These are phyloP conservation scores for Fusarium sterilihyphosum DNA, from an alignment of 2,329 filamentous ascomycete species.

Conservation along the genomic window DNA sequence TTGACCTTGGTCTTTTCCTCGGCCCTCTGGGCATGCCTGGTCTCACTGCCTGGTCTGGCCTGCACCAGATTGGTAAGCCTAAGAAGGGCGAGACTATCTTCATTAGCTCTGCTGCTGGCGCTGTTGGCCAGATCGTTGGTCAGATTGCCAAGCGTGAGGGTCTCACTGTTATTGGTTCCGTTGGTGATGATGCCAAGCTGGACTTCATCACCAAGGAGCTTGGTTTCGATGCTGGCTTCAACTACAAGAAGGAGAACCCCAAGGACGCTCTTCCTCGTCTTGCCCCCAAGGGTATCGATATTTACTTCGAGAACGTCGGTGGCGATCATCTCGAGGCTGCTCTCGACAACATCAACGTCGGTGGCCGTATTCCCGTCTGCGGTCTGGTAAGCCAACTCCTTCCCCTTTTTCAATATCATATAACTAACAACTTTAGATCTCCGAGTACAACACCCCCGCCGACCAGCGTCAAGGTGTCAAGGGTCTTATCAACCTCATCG, in stretches of 20 bases:
- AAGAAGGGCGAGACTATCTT: constrained; percentile 80
- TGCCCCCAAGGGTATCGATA: constrained; percentile 81
- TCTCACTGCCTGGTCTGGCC: constrained; percentile 75
- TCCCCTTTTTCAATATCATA: fast-evolving
- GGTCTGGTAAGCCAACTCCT: constrained; percentile 61
- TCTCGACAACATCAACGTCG: constrained; percentile 61
- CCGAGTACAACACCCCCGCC: constrained; percentile 74
- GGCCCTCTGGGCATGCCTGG: constrained; percentile 73
- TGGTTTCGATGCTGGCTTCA: constrained; percentile 73
- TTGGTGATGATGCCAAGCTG: constrained; percentile 82
- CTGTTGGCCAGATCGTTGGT: constrained; percentile 84
- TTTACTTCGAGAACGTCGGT: constrained; percentile 65
- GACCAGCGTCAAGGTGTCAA: constrained; percentile 71
- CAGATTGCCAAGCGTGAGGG: constrained; percentile 86
- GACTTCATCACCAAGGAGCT: constrained; percentile 67
- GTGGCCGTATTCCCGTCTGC: constrained; percentile 72
- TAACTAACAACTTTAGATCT: constrained; percentile 1
- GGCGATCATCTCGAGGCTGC: constrained; percentile 62
- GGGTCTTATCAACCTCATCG: constrained; percentile 72
- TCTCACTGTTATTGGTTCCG: constrained; percentile 80
- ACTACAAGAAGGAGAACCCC: constrained; percentile 86
- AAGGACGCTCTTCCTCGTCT: constrained; percentile 73
- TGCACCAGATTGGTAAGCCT: constrained; percentile 71
- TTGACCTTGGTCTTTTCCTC: constrained; percentile 75
- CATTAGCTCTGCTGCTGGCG: constrained; percentile 81